Evolutionary conservation across 169 alveolate species (phyloP), one percentile per base, ranked within the genome.

Genomic region (Plasmodium falciparum): DNA sequence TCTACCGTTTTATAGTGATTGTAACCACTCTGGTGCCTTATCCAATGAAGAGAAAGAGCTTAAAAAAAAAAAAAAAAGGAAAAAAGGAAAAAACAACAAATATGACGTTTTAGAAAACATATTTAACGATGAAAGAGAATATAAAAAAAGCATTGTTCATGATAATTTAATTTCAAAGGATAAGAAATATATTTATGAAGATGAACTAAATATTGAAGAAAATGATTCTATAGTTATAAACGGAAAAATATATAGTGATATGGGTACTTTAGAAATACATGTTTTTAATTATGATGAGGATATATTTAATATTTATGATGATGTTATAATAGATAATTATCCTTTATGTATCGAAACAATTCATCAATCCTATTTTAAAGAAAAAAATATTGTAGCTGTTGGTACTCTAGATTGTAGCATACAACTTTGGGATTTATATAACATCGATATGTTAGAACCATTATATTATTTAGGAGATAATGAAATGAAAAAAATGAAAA

Each of bases 241-340:
- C 33, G 90, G 90, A 2, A 66, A 69, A 54, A 80, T 80, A 80
- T 80, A 69, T 47, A 70, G 61, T 29, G 90, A 80, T 49, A 39
- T 69, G n/a, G 90, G 90, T 1, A 80, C 90, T 9, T 50, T 80
- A 29, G 90, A 80, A 69, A 20, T 69, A 29, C 90, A 80, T 47
- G 0, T 80, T 17, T 71, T 80, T 67, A 80, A 80, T 45, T 80
- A 80, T 52, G 80, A 80, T 15, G 74, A 80, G 3, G 50, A 33
- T 54, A 70, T 80, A 17, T 80, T 80, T 45, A 80, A 80, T 67
- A 80, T 80, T 2, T 80, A 80, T 39, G 90, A 80, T 45, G 90
- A 80, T 54, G 73, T 33, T 0, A 80, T 80, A 67, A 59, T 80
- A n/a, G 90, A 80, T 49, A 65, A 50, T 1, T 70, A 66, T 45